Evolutionary conservation across 257 asterid species (phyloP), one percentile per base, ranked within the genome.

Genomic region (Anisodus tanguticus): DNA sequence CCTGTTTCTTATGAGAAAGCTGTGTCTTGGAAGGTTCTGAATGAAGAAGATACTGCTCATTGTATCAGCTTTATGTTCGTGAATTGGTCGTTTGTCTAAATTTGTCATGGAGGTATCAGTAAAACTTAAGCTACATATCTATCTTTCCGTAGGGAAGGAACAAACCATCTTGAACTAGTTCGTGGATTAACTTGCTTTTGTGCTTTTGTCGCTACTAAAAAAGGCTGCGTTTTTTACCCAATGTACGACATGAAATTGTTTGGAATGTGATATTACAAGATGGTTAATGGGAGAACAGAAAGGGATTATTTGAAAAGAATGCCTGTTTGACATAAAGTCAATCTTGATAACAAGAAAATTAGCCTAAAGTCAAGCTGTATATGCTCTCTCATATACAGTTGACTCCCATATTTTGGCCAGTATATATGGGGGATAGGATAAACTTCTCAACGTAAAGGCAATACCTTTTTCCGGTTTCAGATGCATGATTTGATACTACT

Each of bases 1-100:
- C 93, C 98, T 60, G 92, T 96, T 57, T 96, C 99, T 3, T 96
- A 91, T 22, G 98, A 96, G 89, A 88, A 97, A 80, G 97, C 98
- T 10, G 94, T 94, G 16, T 98, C 99, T 0, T 96, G 99, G 99
- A 96, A 96, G 88, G 99, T 93, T 59, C 83, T 94, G 93, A 90
- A 94, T 26, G 97, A 94, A 68, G 96, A 92, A 9, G 96, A 92
- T 7, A 59, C 37, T 39, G 91, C 94, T 51, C 96, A 94, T 55
- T 93, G 97, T 90, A 90, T 94, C 82, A 91, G 97, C 91, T 93
- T 94, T 78, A 89, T 91, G 91, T 94, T 94, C 67, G 87, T 94
- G 49, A 94, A 94, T 64, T 94, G 98, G 98, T 94, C 98, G 55
- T 94, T 94, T 77, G 97, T 94, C 83, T 94, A 79, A 91, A 49